Conservation (phyloP, 73 alveolate species). For the Tetrahymena thermophila region DNA sequence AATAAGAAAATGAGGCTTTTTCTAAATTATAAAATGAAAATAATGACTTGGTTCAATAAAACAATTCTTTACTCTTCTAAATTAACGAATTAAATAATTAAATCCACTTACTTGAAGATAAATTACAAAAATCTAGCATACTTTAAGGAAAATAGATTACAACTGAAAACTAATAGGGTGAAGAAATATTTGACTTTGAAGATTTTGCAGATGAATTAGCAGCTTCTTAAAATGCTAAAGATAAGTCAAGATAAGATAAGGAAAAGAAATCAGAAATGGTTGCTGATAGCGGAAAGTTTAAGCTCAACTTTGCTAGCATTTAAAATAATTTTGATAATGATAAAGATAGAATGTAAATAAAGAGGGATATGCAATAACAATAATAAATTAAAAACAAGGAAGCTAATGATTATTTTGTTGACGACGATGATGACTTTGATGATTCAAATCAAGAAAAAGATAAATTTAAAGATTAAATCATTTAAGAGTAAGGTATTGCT, state of each 20-base stretch:
- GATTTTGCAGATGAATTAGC: background rate
- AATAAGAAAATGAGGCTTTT: background rate
- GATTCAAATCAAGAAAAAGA: background rate
- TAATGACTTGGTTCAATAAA: background rate
- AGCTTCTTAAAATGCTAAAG: background rate
- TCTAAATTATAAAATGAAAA: background rate
- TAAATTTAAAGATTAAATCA: background rate
- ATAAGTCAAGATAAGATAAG: background rate
- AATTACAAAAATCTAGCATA: background rate
- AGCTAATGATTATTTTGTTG: background rate
- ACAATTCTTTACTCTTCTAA: background rate
- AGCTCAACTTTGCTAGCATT: background rate
- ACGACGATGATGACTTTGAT: background rate
- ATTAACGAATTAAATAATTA: background rate
- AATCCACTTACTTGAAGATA: background rate
- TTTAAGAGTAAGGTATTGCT: background rate
- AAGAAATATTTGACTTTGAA: background rate
- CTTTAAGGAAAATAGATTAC: background rate
- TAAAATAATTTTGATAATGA: background rate
- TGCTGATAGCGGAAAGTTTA: background rate
- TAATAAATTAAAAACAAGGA: background rate
- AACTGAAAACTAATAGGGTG: background rate
- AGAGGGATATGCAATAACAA: background rate
- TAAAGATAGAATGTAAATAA: background rate
- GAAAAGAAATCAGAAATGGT: background rate